phyloP scores from a whole-genome alignment of 495 filamentous ascomycete genomes.

The Daldinia loculata region DNA sequence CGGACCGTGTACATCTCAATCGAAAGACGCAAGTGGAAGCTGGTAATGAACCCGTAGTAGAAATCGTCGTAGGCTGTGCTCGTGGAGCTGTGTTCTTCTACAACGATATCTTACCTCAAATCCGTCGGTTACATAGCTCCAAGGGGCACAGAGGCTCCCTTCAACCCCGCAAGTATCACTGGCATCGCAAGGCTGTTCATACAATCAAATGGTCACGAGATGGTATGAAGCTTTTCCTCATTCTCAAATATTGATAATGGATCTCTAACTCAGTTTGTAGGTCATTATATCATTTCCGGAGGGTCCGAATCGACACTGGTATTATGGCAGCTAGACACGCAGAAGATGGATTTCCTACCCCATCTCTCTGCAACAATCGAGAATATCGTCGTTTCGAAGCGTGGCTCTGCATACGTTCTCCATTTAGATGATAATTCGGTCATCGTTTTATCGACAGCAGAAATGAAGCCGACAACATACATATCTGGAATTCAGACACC shows the following conservation, averaged over 20 bases:
- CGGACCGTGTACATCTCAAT: constrained; percentile 43
- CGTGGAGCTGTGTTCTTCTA: constrained; percentile 81
- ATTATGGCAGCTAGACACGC: constrained; percentile 94
- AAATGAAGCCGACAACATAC: constrained; percentile 79
- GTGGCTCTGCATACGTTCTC: constrained; percentile 80
- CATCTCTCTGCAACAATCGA: constrained; percentile 86
- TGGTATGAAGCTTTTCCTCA: constrained; percentile 65
- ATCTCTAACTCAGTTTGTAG: constrained; percentile 55
- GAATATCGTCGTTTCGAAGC: constrained; percentile 81
- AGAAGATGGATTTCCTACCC: constrained; percentile 78
- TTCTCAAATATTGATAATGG: not conserved
- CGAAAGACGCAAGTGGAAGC: constrained; percentile 49
- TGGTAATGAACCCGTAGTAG: constrained; percentile 55
- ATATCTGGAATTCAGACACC: constrained; percentile 82
- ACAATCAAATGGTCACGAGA: constrained; percentile 88
- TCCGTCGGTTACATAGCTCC: constrained; percentile 47
- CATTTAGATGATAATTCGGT: constrained; percentile 89
- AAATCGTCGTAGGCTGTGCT: constrained; percentile 78
- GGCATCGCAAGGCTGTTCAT: constrained; percentile 86
- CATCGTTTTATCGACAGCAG: constrained; percentile 87
- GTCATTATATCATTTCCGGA: constrained; percentile 95
- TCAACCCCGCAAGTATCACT: constrained; percentile 75
- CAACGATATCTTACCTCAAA: constrained; percentile 70
- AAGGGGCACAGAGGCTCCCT: constrained; percentile 49
- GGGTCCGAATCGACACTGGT: constrained; percentile 90